Evolutionary conservation across 495 filamentous ascomycete genomes (phyloP).

Genomic region (Talaromyces adpressus): DNA sequence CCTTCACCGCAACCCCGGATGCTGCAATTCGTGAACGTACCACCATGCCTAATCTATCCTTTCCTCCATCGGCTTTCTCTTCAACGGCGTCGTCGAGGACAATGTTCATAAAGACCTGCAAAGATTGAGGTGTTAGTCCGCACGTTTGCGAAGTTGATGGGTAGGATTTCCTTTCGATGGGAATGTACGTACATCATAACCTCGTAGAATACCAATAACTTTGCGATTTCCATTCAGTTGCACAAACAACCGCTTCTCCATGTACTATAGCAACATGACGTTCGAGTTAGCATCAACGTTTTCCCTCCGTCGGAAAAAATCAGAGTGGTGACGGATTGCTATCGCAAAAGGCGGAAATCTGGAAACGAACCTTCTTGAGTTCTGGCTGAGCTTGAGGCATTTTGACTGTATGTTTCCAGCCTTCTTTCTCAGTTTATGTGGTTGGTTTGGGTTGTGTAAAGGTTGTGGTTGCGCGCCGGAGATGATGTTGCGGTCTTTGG

Average conservation of each 20-base stretch:
- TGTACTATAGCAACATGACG: constrained; percentile 62
- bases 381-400: constrained; percentile 99
- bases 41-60: constrained; percentile 85
- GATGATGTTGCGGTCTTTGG: background rate
- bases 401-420: constrained; percentile 31
- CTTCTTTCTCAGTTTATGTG: background rate
- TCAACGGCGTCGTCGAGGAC: constrained; percentile 97
- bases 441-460: background rate
- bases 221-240: constrained; percentile 96
- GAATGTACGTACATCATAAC: constrained; percentile 74
- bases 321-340: background rate
- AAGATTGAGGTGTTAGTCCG: background rate
- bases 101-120: constrained; percentile 94
- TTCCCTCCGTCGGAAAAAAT: background rate
- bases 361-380: constrained; percentile 76
- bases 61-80: constrained; percentile 88
- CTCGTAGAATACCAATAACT: constrained; percentile 88
- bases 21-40: constrained; percentile 42
- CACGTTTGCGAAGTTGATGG: background rate
- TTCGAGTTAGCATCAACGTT: constrained; percentile 11
- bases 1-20: background rate
- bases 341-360: background rate
- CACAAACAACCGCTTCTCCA: constrained; percentile 97
- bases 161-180: background rate
- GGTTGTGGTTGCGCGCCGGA: background rate